Evolutionary conservation across 306 rosid genomes (phyloP), one percentile per base, ranked within the genome.

Genomic region (Medicago lupulina): DNA sequence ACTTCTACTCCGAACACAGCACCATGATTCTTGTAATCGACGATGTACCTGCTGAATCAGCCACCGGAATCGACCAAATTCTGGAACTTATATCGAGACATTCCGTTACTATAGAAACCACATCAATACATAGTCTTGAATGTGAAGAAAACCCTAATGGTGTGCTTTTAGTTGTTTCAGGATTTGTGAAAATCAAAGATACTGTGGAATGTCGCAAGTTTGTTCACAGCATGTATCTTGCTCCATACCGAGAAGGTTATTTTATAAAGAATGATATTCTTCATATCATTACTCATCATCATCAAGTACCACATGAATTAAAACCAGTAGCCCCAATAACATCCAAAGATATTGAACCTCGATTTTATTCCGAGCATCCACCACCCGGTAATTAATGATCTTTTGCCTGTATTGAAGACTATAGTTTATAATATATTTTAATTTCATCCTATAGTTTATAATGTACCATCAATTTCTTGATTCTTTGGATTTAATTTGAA

Each of bases 1-100:
- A 25, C 14, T 59, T 59, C 39, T 59, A 59, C 65, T 7, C 65
- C 40, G 40, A 13, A 59, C 40, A 59, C 65, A 59, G 65, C 65
- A 59, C 65, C 16, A 23, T 59, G 65, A 59, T 59, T 59, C 65
- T 23, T 59, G 65, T 54, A 18, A 18, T 25, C 39, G 6, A 25
- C 9, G 65, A 5, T 1, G 38, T 11, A 28, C 31, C 31, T 2
- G 14, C 11, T 43, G 14, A 43, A 9, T 0, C 3, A 0, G 14
- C 47, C 16, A 23, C 64, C 15, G 12, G 3, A 23, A 23, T 13
- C 65, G 25, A 17, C 8, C n/a, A 57, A 21, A 57, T 57, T 57
- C 36, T 4, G 1, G 4, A 8, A 1, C 15, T 19, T 21, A 4
- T 57, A 9, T 9, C 1, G 63, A 1, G 19, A 7, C 43, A 31